Percentiles rank a stretch among this genome's conserved stretches.
phyloP scores from a whole-genome alignment of 352 stramenopile genomes.

The Globisporangium camurandrum region DNA sequence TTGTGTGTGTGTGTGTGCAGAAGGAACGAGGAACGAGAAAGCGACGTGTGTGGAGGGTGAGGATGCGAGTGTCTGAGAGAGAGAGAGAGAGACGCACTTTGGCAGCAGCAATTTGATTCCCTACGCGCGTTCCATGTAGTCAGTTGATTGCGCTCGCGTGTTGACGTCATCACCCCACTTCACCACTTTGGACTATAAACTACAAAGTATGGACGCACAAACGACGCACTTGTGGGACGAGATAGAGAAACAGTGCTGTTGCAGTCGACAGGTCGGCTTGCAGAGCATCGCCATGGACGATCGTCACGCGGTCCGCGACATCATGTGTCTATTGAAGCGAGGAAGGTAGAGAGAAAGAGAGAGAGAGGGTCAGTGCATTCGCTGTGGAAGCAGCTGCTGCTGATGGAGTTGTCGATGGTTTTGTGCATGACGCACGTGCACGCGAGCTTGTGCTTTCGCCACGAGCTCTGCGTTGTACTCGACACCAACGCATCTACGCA shows the following conservation, averaged over 20 bases:
- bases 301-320: slow-evolving; percentile 36
- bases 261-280: slow-evolving; percentile 46
- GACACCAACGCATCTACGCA: slow-evolving; percentile 54
- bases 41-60: no score
- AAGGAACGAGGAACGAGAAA: no score
- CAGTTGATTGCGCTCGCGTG: no score
- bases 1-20: not conserved
- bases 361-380: no score
- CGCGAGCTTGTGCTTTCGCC: slow-evolving; percentile 28
- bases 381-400: not conserved
- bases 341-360: no score
- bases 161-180: no score
- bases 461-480: slow-evolving; percentile 68
- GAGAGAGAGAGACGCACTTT: slow-evolving; percentile 27
- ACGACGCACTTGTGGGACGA: slow-evolving; percentile 54
- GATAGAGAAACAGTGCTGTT: slow-evolving; percentile 75
- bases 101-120: slow-evolving; percentile 64
- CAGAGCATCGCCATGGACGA: slow-evolving; percentile 57
- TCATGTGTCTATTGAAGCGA: slow-evolving; percentile 42
- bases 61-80: not conserved
- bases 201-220: not conserved
- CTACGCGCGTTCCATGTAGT: no score
- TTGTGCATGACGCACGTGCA: slow-evolving; percentile 24
- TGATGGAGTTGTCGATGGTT: not conserved
- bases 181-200: not conserved